Conservation (phyloP, 202 grass and related monocot species). For the Musa balbisiana region DNA sequence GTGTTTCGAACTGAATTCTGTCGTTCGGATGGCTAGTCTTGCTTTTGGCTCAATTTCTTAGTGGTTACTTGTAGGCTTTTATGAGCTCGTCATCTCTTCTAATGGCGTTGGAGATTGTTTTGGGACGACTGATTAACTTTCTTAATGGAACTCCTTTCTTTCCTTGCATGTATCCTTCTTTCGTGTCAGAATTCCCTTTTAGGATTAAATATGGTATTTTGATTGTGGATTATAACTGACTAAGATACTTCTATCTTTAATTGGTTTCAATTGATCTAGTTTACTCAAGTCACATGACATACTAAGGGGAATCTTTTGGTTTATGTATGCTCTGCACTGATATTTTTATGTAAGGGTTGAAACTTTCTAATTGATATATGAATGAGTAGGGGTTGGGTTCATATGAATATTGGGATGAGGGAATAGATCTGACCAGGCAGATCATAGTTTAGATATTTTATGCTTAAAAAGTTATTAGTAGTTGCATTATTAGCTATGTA, state of each 20-base stretch:
- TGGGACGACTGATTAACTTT: background rate
- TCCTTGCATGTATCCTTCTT: too few relatives aligned
- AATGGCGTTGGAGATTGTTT: background rate
- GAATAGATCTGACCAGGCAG: too few relatives aligned
- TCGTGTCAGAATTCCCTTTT: background rate
- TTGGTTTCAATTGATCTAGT: background rate
- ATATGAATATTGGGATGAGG: too few relatives aligned
- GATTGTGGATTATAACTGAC: background rate
- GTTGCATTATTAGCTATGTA: too few relatives aligned
- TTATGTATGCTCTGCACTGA: too few relatives aligned
- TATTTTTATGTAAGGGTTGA: too few relatives aligned
- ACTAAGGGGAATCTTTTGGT: too few relatives aligned
- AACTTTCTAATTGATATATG: too few relatives aligned
- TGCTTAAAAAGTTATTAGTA: too few relatives aligned
- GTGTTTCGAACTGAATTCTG: background rate
- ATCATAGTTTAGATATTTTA: too few relatives aligned
- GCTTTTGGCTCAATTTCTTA: background rate
- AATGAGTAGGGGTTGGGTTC: too few relatives aligned
- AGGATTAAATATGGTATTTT: background rate
- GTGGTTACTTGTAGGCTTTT: background rate
- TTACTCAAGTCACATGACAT: background rate
- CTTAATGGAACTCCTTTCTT: background rate
- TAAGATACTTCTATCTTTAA: background rate
- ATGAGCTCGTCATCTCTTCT: background rate
- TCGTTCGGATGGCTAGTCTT: conserved; percentile 3